phyloP scores from a whole-genome alignment of 2,329 filamentous ascomycete species.

The Exophiala phaeomuriformis region DNA sequence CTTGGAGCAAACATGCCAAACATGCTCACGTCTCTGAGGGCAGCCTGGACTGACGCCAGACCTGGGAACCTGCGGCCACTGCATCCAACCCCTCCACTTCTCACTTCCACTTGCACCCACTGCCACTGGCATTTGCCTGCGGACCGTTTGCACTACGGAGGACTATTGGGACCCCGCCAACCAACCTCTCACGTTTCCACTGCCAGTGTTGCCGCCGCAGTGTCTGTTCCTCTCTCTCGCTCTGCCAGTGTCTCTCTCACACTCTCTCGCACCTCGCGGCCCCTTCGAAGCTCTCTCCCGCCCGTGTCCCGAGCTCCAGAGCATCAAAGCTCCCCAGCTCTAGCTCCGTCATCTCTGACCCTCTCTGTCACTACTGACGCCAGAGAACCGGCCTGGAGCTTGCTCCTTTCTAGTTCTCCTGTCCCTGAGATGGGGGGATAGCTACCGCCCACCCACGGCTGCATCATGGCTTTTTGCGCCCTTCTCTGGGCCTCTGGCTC shows the following conservation, averaged over 20 bases:
- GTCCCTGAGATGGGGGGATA: neutral
- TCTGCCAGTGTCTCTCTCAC: neutral
- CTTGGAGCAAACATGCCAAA: too few relatives aligned
- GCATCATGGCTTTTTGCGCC: slow-evolving; percentile 3
- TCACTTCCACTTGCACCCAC: too few relatives aligned
- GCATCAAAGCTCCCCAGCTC: neutral
- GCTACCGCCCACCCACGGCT: neutral
- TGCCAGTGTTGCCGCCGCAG: neutral
- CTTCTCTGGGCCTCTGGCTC: neutral
- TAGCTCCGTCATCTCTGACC: neutral
- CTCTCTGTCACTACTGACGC: neutral
- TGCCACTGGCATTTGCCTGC: too few relatives aligned
- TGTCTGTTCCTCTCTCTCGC: neutral
- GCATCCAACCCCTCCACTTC: too few relatives aligned
- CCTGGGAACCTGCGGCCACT: too few relatives aligned
- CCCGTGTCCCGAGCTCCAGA: neutral
- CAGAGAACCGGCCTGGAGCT: neutral
- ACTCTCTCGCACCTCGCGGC: slow-evolving; percentile 2
- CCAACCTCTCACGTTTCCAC: neutral
- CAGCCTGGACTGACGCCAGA: too few relatives aligned
- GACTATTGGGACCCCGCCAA: neutral
- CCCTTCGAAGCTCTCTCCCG: neutral
- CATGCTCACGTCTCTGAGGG: too few relatives aligned
- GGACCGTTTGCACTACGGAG: too few relatives aligned
- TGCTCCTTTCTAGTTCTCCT: neutral